Conservation (phyloP, 345 rosid species). For the Aquilaria yunnanensis region DNA sequence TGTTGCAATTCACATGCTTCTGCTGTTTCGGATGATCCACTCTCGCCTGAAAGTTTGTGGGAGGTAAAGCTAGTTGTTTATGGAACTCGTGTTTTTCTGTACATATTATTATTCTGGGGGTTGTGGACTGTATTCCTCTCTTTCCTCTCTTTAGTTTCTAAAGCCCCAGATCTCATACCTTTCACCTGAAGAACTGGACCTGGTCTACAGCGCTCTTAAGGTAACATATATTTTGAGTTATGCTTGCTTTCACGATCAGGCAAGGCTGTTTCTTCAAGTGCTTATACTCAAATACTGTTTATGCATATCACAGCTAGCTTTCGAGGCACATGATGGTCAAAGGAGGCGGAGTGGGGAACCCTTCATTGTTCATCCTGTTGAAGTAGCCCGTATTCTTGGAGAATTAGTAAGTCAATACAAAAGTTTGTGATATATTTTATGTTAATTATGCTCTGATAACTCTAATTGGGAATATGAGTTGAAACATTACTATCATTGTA, state of each 20-base stretch:
- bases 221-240: conserved; percentile 31
- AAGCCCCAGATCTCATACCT: conserved; percentile 75
- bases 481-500: conserved; percentile 24
- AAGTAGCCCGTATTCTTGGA: conserved; percentile 95
- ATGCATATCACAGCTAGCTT: conserved; percentile 70
- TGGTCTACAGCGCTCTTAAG: conserved; percentile 73
- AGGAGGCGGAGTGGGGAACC: conserved; percentile 98
- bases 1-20: conserved; percentile 40
- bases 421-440: background rate
- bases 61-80: conserved; percentile 47
- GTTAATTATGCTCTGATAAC: background rate
- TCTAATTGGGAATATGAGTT: conserved; percentile 18
- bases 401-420: conserved; percentile 69
- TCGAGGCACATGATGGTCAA: conserved; percentile 97
- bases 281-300: conserved; percentile 19
- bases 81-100: background rate
- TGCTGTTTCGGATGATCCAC: conserved; percentile 29
- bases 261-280: conserved; percentile 7
- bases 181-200: conserved; percentile 68
- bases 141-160: conserved; percentile 41
- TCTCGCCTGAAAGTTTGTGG: conserved; percentile 85
- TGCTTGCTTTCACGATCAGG: background rate
- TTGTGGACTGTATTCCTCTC: conserved; percentile 2
- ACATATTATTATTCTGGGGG: conserved; percentile 3
- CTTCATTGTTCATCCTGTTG: conserved; percentile 96